Evolutionary conservation across 2,329 filamentous ascomycete species (phyloP).

Genomic region (Talaromyces islandicus): DNA sequence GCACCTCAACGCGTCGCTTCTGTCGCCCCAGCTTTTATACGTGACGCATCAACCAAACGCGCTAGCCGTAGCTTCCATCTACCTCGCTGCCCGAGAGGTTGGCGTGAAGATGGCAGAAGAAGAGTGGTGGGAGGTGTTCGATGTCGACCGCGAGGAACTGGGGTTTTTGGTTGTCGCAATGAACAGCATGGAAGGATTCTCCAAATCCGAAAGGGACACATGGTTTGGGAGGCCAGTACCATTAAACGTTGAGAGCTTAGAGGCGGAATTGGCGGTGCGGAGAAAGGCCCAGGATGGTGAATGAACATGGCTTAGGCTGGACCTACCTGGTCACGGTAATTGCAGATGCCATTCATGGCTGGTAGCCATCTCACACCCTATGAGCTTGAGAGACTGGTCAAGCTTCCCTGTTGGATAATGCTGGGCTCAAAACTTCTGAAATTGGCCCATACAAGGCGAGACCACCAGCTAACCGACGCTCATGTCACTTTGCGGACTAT

Average conservation of each 20-base stretch:
- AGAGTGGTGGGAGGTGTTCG: constrained; percentile 98
- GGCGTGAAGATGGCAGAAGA: constrained; percentile 72
- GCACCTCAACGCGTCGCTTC: constrained; percentile 77
- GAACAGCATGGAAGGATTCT: constrained; percentile 69
- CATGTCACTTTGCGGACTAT: background rate
- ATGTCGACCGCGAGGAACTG: constrained; percentile 88
- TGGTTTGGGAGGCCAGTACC: constrained; percentile 51
- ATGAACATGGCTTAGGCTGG: constrained; percentile 18
- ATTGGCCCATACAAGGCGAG: background rate
- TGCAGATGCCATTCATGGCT: background rate
- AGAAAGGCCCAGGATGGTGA: constrained; percentile 35
- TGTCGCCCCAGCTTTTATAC: constrained; percentile 85
- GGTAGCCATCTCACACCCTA: background rate
- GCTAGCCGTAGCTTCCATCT: constrained; percentile 82
- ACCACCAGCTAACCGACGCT: background rate
- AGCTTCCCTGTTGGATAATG: background rate
- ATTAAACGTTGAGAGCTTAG: constrained; percentile 53
- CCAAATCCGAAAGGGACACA: constrained; percentile 52
- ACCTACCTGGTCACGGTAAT: background rate
- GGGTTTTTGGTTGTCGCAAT: constrained; percentile 87
- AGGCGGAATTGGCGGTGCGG: constrained; percentile 54
- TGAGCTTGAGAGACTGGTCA: background rate
- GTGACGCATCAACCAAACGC: constrained; percentile 84
- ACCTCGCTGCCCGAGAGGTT: constrained; percentile 74
- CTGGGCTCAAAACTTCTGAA: background rate